phyloP scores from a whole-genome alignment of 306 rosid species.

The Aeschynomene evenia region DNA sequence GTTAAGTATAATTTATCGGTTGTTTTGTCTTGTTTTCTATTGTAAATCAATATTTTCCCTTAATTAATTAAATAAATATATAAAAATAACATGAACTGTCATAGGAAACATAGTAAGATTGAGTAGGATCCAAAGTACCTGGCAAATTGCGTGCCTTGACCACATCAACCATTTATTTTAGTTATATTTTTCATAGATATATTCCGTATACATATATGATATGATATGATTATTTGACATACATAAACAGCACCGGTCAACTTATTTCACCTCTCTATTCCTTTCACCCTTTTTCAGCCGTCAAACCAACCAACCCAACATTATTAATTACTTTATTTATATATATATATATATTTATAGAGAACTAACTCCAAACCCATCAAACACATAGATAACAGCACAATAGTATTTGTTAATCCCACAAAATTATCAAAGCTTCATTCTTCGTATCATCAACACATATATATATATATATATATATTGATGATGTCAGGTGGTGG shows the following conservation, averaged over 20 bases:
- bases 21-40: too few relatives aligned
- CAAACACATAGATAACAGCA: too few relatives aligned
- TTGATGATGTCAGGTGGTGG: conserved; percentile 31
- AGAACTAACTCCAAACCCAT: not conserved
- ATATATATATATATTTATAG: not conserved
- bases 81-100: too few relatives aligned
- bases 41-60: too few relatives aligned
- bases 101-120: too few relatives aligned
- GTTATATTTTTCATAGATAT: not conserved
- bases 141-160: conserved; percentile 27
- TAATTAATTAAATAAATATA: too few relatives aligned
- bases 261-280: conserved; percentile 26
- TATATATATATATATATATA: too few relatives aligned
- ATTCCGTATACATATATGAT: not conserved
- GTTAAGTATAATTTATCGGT: too few relatives aligned
- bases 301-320: conserved; percentile 23
- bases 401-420: not conserved
- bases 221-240: too few relatives aligned
- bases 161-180: not conserved
- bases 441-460: too few relatives aligned
- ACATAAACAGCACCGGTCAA: conserved; percentile 35
- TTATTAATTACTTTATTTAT: not conserved
- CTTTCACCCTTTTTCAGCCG: not conserved
- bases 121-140: not conserved
- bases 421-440: too few relatives aligned